Evolutionary conservation across 225 moss, liverwort and hornwort genomes (phyloP), one percentile per base, ranked within the genome.

Genomic region (Antitrichia curtipendula): DNA sequence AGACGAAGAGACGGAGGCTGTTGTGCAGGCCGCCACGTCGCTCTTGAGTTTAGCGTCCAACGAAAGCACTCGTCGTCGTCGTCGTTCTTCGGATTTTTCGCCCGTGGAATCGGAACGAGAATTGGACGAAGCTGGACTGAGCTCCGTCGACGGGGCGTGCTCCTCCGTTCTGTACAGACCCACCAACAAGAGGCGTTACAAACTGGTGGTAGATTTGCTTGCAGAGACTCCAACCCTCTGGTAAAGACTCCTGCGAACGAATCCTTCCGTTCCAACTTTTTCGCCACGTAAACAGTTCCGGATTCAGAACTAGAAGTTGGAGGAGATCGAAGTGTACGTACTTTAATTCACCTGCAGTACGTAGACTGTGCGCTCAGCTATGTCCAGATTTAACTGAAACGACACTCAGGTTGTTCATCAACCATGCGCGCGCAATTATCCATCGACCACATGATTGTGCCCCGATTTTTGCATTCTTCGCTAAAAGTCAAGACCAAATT

Each of bases 101-200:
- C 10, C 77, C 38, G 25, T 8, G 24, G 66, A 87, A 14, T 32
- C 22, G 7, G 66, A 75, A 27, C 84, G 60, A 40, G 28, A 84
- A 24, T 16, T 7, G 70, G 78, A 85, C 61, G 75, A 47, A 76
- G 20, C 41, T 9, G 79, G 22, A n/a, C 86, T 13, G 20, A 69
- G 47, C 49, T 49, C 31, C 59, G 27, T 32, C 21, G 75, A 50
- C 11, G 77, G 71, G 22, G 38, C 75, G 25, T 85, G 80, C 75
- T 78, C 86, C 38, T 92, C 92, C 17, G 92, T 92, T 64, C 76
- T 92, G 75, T 86, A 84, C 41, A 69, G 92, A 59, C 92, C 92
- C 7, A 75, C 86, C 13, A 88, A 88, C 77, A 92, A 90, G 84
- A 86, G 89, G 36, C 92, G 90, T 60, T 92, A 81, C 84, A 86